Base-by-base conservation (phyloP, 1,284 basidiomycete species). In the Ceratobasidium sp. region DNA sequence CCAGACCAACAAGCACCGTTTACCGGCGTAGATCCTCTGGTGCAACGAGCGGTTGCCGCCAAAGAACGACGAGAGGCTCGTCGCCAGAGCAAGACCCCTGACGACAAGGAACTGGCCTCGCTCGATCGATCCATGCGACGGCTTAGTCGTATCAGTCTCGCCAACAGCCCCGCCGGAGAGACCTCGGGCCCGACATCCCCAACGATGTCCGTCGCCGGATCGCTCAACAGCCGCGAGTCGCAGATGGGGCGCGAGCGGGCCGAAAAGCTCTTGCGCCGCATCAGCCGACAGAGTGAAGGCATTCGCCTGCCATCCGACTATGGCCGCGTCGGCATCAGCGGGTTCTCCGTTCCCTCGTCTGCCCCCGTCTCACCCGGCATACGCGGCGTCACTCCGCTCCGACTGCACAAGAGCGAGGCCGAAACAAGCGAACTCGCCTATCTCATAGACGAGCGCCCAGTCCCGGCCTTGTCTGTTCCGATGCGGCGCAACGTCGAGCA, bases 111-210 rank as follows among this genome's bases (percentile, higher is more conserved):
- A 20, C 62, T 73, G 9, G 70, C 70, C 1, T 3, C 70, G n/a
- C 70, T 73, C 42, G 70, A 73, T 23, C 70, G 70, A 28, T 62
- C 57, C 26, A 61, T 73, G 70, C 70, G 70, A 17, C 56, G 70
- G 13, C 48, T 73, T 7, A 73, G 70, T n/a, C 70, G 70, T 17
- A 62, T 73, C 40, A 73, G 70, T n/a, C 44, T 73, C 28, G 56
- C 4, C 38, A 20, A 3, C 33, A 44, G 10, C 28, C 9, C 56
- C 23, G 33, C 46, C n/a, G 66, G 48, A 17, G 15, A 7, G 13
- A 20, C 46, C 13, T 69, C 67, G 23, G 57, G 70, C 20, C 42
- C 70, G 2, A 33, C 70, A 28, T 62, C 57, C 3, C 70, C 70
- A 15, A 64, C 70, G 44, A 28, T 66, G 5, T 61, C 69, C 9